A percentile compares a stretch with the other conserved stretches of the same genome.
Conservation (phyloP, 441 rosid genomes). For the Caryocar brasiliense region DNA sequence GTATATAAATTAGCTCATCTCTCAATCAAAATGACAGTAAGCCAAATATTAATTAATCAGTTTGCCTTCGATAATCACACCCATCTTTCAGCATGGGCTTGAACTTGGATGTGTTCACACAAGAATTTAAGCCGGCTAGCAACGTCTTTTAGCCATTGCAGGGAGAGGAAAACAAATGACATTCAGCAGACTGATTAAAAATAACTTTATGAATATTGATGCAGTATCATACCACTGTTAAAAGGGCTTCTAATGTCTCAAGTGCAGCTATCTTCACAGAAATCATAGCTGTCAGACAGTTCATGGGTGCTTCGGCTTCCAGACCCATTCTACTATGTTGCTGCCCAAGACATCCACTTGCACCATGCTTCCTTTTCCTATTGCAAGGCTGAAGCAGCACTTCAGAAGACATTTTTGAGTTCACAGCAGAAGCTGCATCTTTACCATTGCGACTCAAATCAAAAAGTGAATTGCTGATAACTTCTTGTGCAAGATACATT, state of each 20-base stretch:
- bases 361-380: slow-evolving; percentile 60
- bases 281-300: slow-evolving; percentile 18
- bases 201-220: not conserved
- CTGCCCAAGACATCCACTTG: slow-evolving; percentile 26
- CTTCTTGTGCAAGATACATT: slow-evolving; percentile 53
- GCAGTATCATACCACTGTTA: slow-evolving; percentile 50
- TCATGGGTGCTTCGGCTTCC: slow-evolving; percentile 31
- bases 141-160: too few relatives aligned
- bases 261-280: slow-evolving; percentile 71
- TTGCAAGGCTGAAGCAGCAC: slow-evolving; percentile 21
- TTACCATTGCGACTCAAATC: slow-evolving; percentile 38
- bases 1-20: too few relatives aligned
- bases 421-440: slow-evolving; percentile 23
- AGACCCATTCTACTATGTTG: slow-evolving; percentile 25
- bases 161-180: too few relatives aligned
- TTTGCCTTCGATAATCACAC: too few relatives aligned
- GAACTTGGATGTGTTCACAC: too few relatives aligned
- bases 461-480: slow-evolving; percentile 36
- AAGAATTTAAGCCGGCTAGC: too few relatives aligned
- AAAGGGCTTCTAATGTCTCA: slow-evolving; percentile 64
- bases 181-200: not conserved
- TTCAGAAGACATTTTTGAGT: slow-evolving; percentile 19
- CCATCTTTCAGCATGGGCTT: too few relatives aligned
- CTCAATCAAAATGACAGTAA: too few relatives aligned
- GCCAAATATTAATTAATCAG: too few relatives aligned